A percentile compares a stretch with the other conserved stretches of the same genome.
Evolutionary conservation across 345 rosid species (phyloP).

Genomic region (Pistacia atlantica): DNA sequence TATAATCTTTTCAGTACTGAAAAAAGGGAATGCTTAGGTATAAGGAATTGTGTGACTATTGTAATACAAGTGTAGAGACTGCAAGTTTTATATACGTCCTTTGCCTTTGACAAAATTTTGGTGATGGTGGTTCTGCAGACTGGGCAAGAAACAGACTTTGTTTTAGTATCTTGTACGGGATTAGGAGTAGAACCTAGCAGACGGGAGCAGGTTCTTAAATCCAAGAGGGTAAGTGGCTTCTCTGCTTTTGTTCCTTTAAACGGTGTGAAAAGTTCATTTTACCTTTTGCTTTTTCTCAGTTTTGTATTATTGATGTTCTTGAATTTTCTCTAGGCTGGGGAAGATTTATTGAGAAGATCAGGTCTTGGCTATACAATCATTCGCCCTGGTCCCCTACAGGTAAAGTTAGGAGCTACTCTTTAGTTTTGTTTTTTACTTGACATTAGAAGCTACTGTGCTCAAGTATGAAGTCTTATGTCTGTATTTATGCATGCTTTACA

Average conservation of each 20-base stretch:
- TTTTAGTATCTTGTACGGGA: conserved; percentile 90
- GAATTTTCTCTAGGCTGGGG: conserved; percentile 68
- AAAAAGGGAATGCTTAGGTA: not conserved
- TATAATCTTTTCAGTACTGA: not conserved
- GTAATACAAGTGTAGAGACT: not conserved
- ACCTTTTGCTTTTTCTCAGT: conserved; percentile 14
- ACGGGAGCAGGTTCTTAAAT: conserved; percentile 93
- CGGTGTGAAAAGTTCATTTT: not conserved
- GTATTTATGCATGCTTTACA: not conserved
- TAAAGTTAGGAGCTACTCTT: conserved; percentile 20
- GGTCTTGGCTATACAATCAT: conserved; percentile 95
- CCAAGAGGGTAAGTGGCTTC: conserved; percentile 69
- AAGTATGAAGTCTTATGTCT: not conserved
- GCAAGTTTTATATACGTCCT: not conserved
- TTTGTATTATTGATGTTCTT: not conserved
- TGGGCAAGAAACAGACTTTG: conserved; percentile 96
- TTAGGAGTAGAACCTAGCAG: conserved; percentile 80
- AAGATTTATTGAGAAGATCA: conserved; percentile 88
- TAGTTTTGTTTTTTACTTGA: not conserved
- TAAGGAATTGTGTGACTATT: not conserved
- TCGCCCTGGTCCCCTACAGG: conserved; percentile 94
- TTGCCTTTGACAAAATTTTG: not conserved
- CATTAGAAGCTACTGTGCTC: not conserved
- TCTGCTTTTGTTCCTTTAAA: conserved; percentile 1
- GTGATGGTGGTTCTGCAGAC: conserved; percentile 49